These are phyloP conservation scores for Paramecium octaurelia DNA, from an alignment of 73 alveolate species.

Conservation along the genomic window DNA sequence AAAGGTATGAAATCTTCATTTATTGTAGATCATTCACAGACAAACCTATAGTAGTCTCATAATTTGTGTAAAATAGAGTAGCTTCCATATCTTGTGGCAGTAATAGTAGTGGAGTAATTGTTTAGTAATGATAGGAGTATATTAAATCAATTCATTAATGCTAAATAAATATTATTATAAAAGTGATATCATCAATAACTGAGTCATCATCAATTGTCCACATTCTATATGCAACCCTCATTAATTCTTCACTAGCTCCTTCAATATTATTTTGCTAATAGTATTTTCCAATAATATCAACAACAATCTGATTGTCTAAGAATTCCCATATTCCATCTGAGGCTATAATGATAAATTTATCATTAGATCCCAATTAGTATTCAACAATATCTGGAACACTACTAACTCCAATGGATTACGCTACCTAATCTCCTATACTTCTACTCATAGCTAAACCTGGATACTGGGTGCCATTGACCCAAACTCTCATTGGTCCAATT, in stretches of 20 bases:
- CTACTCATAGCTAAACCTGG: constrained; percentile 99
- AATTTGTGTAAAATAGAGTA: not conserved
- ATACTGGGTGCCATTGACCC: constrained; percentile 86
- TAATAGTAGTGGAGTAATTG: constrained; percentile 3
- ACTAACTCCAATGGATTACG: constrained; percentile 85
- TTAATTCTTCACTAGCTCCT: constrained; percentile 59
- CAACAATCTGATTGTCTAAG: constrained; percentile 71
- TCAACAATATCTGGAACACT: constrained; percentile 82
- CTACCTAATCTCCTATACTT: constrained; percentile 89
- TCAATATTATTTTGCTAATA: constrained; percentile 26
- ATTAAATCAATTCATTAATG: not conserved
- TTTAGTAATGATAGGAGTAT: not conserved
- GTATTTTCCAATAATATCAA: constrained; percentile 48
- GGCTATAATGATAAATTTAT: constrained; percentile 70
- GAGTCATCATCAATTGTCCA: constrained; percentile 65
- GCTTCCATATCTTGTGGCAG: not conserved
- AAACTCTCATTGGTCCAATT: constrained; percentile 93
- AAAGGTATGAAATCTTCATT: constrained; percentile 65
- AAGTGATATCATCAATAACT: constrained; percentile 61
- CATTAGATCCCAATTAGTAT: constrained; percentile 58
- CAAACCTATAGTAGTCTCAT: constrained; percentile 14
- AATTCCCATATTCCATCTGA: constrained; percentile 88
- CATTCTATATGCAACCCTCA: constrained; percentile 51
- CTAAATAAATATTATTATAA: constrained; percentile 45
- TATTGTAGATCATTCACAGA: constrained; percentile 13